A percentile compares a stretch with the other conserved stretches of the same genome.
Conservation (phyloP, 83 land plant species). For the Picea engelmannii region DNA sequence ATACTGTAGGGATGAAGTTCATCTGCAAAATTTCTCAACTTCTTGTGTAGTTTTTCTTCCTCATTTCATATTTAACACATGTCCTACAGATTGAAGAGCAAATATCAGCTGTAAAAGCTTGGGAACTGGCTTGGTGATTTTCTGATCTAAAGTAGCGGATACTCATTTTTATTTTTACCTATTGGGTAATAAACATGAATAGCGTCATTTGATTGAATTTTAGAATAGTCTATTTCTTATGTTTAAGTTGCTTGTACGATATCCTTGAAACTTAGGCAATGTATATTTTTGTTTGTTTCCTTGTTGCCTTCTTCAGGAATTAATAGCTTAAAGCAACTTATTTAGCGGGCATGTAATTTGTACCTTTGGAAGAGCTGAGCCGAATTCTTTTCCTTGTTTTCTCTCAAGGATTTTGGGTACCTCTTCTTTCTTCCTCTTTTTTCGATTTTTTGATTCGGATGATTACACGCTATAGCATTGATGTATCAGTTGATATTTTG, state of each 20-base stretch:
- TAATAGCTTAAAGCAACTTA: conserved; percentile 14
- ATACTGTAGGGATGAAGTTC: background rate
- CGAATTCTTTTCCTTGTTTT: conserved; percentile 7
- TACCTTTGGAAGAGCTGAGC: conserved; percentile 14
- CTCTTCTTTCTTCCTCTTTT: conserved; percentile 13
- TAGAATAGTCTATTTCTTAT: background rate
- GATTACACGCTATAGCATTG: background rate
- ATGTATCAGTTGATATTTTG: background rate
- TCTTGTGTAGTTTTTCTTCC: background rate
- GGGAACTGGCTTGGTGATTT: background rate
- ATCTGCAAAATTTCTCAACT: background rate
- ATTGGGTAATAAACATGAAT: background rate
- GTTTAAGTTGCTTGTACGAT: conserved; percentile 1
- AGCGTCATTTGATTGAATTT: background rate
- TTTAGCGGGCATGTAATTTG: conserved; percentile 15
- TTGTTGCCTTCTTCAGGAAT: conserved; percentile 11
- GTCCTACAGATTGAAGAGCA: conserved; percentile 6
- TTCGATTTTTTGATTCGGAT: background rate
- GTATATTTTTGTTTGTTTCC: conserved; percentile 10
- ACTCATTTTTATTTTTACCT: conserved; percentile 6
- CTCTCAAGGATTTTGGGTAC: conserved; percentile 15
- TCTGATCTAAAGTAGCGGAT: background rate
- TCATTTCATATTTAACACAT: background rate
- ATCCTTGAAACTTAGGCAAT: conserved; percentile 8
- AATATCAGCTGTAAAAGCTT: conserved; percentile 7